A percentile compares a stretch with the other conserved stretches of the same genome.
phyloP scores from a whole-genome alignment of 2,329 filamentous ascomycete genomes.

The Neobulgaria alba region DNA sequence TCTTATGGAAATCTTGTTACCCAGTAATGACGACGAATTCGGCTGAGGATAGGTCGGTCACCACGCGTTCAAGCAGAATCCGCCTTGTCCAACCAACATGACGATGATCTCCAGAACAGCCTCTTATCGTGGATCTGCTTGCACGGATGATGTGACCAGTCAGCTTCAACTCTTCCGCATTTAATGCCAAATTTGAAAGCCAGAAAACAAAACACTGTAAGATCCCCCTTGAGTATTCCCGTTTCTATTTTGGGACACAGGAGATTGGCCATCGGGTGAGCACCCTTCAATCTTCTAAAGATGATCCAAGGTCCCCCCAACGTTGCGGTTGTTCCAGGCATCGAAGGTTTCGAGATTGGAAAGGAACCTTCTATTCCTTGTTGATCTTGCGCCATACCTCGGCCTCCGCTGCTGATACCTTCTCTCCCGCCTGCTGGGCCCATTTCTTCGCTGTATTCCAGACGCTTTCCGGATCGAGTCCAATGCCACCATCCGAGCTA shows the following conservation, averaged over 20 bases:
- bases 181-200: constrained; percentile 17
- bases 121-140: too few relatives aligned
- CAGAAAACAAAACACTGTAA: too few relatives aligned
- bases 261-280: too few relatives aligned
- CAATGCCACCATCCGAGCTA: constrained; percentile 3
- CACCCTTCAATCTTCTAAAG: background rate
- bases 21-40: constrained; percentile 15
- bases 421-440: constrained; percentile 47
- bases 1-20: constrained; percentile 20
- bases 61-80: constrained; percentile 14
- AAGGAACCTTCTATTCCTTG: constrained; percentile 30
- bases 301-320: background rate
- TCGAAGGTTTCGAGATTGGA: background rate
- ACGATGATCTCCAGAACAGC: constrained; percentile 3
- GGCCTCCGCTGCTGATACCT: constrained; percentile 47
- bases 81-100: constrained; percentile 10
- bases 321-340: background rate
- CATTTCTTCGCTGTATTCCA: constrained; percentile 51
- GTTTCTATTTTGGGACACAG: background rate
- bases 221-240: too few relatives aligned
- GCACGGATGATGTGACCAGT: too few relatives aligned
- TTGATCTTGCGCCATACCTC: constrained; percentile 58
- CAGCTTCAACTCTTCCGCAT: too few relatives aligned
- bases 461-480: constrained; percentile 36
- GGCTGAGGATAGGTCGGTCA: constrained; percentile 7